phyloP scores from a whole-genome alignment of 2,329 filamentous ascomycete genomes.

The Gnomoniopsis smithogilvyi region DNA sequence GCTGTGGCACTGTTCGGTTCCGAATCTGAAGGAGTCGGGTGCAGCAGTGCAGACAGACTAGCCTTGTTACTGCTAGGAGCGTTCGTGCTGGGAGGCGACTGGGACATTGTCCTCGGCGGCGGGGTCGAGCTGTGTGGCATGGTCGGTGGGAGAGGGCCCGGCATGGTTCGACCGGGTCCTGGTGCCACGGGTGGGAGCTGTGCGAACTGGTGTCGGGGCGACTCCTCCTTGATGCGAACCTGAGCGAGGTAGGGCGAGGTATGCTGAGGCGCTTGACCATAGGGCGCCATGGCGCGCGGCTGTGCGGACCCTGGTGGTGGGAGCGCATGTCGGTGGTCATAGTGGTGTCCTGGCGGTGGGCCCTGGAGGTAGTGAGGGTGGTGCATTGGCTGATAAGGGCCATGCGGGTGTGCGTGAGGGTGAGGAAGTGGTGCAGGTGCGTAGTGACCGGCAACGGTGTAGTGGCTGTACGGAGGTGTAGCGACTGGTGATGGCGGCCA shows the following conservation, averaged over 20 bases:
- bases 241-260: constrained; percentile 32
- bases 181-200: constrained; percentile 9
- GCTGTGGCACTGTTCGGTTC: constrained; percentile 44
- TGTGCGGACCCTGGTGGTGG: constrained; percentile 16
- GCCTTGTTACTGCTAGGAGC: constrained; percentile 33
- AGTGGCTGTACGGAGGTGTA: constrained; percentile 52
- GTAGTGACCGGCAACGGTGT: constrained; percentile 30
- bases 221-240: constrained; percentile 29
- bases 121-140: constrained; percentile 30
- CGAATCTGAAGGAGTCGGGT: constrained; percentile 44
- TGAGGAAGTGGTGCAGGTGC: constrained; percentile 14
- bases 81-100: constrained; percentile 41
- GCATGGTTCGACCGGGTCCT: constrained; percentile 28
- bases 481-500: constrained; percentile 56
- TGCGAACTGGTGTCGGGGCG: constrained; percentile 42
- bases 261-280: constrained; percentile 22
- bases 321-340: constrained; percentile 24
- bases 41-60: constrained; percentile 47
- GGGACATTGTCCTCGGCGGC: constrained; percentile 43
- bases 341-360: constrained; percentile 24
- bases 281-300: constrained; percentile 17
- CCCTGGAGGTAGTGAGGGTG: constrained; percentile 24
- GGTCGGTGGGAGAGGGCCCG: constrained; percentile 37
- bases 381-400: constrained; percentile 30
- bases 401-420: constrained; percentile 15